phyloP scores from a whole-genome alignment of 2,329 filamentous ascomycete species.

The Chaetomium sp. region DNA sequence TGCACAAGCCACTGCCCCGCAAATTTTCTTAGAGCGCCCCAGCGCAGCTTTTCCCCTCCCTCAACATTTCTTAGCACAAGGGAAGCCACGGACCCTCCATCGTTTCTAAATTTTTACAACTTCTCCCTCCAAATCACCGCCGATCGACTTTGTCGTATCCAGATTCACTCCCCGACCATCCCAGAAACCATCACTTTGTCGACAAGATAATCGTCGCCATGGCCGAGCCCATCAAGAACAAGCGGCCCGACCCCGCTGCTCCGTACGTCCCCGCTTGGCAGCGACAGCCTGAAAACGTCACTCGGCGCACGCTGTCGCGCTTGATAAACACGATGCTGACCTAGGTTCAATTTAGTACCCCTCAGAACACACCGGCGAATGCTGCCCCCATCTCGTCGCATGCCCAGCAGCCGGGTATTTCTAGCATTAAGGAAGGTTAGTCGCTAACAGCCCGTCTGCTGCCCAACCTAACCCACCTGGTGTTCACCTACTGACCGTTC shows the following conservation, averaged over 20 bases:
- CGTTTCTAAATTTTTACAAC: slow-evolving; percentile 23
- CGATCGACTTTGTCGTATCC: slow-evolving; percentile 24
- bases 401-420: slow-evolving; percentile 89
- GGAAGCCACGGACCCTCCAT: slow-evolving; percentile 26
- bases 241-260: slow-evolving; percentile 59
- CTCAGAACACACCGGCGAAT: slow-evolving; percentile 95
- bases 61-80: slow-evolving; percentile 33
- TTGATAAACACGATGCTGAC: slow-evolving; percentile 27
- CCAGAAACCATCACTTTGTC: slow-evolving; percentile 33
- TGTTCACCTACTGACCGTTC: slow-evolving; percentile 27
- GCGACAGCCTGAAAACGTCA: slow-evolving; percentile 14
- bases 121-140: slow-evolving; percentile 35
- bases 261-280: slow-evolving; percentile 53
- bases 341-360: slow-evolving; percentile 65
- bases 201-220: slow-evolving; percentile 45
- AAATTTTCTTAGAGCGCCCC: slow-evolving; percentile 31
- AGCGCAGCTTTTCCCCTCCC: slow-evolving; percentile 32
- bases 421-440: slow-evolving; percentile 97
- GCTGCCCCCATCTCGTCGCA: slow-evolving; percentile 97
- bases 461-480: slow-evolving; percentile 28
- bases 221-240: slow-evolving; percentile 67
- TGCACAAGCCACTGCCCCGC: slow-evolving; percentile 32
- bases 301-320: slow-evolving; percentile 7
- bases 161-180: slow-evolving; percentile 34
- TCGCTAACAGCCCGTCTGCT: slow-evolving; percentile 34